These are phyloP conservation scores for Ceratocystis destructans DNA, from an alignment of 2,329 filamentous ascomycete species.

Conservation along the genomic window DNA sequence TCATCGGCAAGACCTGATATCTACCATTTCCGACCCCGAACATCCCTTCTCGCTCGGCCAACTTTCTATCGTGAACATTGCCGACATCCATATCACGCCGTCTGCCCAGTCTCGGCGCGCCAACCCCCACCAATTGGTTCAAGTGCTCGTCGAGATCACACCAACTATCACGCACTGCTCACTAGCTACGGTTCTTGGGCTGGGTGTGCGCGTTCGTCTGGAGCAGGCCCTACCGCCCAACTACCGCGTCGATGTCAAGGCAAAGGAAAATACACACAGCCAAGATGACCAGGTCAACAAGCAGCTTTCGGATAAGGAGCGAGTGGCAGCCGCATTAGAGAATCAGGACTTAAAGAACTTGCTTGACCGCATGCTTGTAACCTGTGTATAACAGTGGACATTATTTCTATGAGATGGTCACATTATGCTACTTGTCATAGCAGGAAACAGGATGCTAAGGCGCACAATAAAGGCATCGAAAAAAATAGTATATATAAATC, in stretches of 20 bases:
- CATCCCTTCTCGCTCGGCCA: conserved; percentile 89
- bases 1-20: conserved; percentile 57
- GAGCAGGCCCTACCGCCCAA: conserved; percentile 84
- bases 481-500: not conserved
- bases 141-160: conserved; percentile 76
- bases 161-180: conserved; percentile 96
- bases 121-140: conserved; percentile 45
- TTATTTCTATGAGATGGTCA: not conserved
- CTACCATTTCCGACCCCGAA: conserved; percentile 89
- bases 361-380: conserved; percentile 85
- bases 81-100: conserved; percentile 65
- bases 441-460: conserved; percentile 5
- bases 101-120: conserved; percentile 29
- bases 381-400: conserved; percentile 37
- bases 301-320: conserved; percentile 90
- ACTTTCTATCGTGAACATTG: conserved; percentile 87
- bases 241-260: conserved; percentile 81
- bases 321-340: conserved; percentile 86
- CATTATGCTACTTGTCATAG: not conserved
- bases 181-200: conserved; percentile 85
- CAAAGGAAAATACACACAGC: conserved; percentile 91
- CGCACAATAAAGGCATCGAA: not conserved
- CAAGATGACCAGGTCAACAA: conserved; percentile 95
- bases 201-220: conserved; percentile 80
- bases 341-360: conserved; percentile 83